Base-by-base conservation (phyloP, 306 rosid species). In the Arachis stenosperma region DNA sequence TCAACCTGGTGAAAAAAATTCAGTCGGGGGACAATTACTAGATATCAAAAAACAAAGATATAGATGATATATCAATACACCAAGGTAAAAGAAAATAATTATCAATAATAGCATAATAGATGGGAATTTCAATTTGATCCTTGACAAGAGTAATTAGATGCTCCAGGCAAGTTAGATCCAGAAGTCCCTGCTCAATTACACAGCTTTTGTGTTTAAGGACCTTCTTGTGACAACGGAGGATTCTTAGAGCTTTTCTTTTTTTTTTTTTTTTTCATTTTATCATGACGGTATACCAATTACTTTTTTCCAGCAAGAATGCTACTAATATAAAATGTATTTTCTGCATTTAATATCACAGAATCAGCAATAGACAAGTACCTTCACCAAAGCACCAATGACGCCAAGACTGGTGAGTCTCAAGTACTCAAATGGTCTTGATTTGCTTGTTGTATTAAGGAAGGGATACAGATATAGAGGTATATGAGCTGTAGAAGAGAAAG, bases 321-420 rank as follows among this genome's bases (percentile, higher is more conserved):
- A 7, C 53, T 42, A 39, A 39, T 5, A 44, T 9, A 42, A 53
- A 13, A 41, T 73, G 54, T 42, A 43, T 8, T 55, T 51, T 67
- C 83, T 76, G 61, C 70, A 62, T 14, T 43, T 52, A 70, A 73
- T 61, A 43, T 33, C 37, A 67, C 48, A 67, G 48, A 76, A 56
- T 42, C 62, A 64, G 64, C 60, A 71, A 69, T 33, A 66, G 70
- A 63, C n/a, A 78, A 69, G 65, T 85, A 93, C 98, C 97, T 93
- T 93, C 85, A 93, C 98, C 66, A 93, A 64, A 42, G 98, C 98
- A 61, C 98, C 98, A 48, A 93, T 93, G 80, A 93, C 98, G 83
- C 98, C 98, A 69, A 94, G 88, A 78, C 97, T 94, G 62, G 97
- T 94, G 27, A 94, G 96, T 80, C 98, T 90, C 88, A 94, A 84